Evolutionary conservation across 2,329 filamentous ascomycete species (phyloP).

Genomic region (Immersiporthe knoxdaviesiana): DNA sequence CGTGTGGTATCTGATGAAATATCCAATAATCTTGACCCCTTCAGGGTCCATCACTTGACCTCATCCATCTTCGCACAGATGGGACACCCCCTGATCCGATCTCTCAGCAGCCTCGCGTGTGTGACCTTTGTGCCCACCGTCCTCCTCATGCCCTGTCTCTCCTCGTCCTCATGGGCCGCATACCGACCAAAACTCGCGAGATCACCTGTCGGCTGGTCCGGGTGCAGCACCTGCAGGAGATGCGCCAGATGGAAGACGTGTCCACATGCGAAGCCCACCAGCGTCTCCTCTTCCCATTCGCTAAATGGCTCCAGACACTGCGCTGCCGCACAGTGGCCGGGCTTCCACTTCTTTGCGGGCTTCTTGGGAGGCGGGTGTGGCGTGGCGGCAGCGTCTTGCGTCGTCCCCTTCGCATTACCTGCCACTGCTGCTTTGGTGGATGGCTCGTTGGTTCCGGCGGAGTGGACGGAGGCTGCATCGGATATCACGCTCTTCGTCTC

Average conservation of each 20-base stretch:
- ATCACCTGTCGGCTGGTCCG: conserved; percentile 49
- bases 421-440: conserved; percentile 26
- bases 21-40: not conserved
- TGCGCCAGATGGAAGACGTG: conserved; percentile 81
- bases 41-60: conserved; percentile 25
- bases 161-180: conserved; percentile 44
- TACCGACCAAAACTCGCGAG: conserved; percentile 42
- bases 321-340: conserved; percentile 59
- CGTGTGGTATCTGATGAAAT: conserved; percentile 14
- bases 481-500: conserved; percentile 45
- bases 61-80: conserved; percentile 50
- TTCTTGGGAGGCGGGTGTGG: conserved; percentile 35
- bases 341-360: conserved; percentile 41
- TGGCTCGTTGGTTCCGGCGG: conserved; percentile 21
- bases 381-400: conserved; percentile 7
- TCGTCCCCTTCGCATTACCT: conserved; percentile 22
- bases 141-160: conserved; percentile 50
- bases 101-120: conserved; percentile 76
- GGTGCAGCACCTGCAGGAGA: conserved; percentile 59
- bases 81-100: conserved; percentile 70
- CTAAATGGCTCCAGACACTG: conserved; percentile 60
- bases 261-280: conserved; percentile 80
- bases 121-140: conserved; percentile 87
- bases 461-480: conserved; percentile 28
- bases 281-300: conserved; percentile 68